phyloP scores from a whole-genome alignment of 2,329 filamentous ascomycete genomes.

The Fusarium luffae region DNA sequence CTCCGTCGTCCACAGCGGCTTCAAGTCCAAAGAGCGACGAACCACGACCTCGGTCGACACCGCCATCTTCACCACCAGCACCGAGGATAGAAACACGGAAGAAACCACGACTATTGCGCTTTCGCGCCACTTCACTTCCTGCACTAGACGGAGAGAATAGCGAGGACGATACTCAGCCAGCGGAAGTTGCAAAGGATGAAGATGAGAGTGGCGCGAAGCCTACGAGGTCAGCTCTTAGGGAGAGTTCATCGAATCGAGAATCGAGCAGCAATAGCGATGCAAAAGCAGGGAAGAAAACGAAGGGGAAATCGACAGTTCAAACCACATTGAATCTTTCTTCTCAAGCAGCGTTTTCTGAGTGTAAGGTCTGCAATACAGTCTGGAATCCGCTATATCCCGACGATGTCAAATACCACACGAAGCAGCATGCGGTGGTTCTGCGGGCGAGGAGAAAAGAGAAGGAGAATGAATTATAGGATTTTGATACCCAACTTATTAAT shows the following conservation, averaged over 20 bases:
- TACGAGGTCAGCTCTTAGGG: not conserved
- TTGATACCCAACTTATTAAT: slow-evolving; percentile 42
- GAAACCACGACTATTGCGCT: slow-evolving; percentile 47
- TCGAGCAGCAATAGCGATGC: slow-evolving; percentile 7
- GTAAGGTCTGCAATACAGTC: slow-evolving; percentile 56
- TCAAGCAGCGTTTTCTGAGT: slow-evolving; percentile 57
- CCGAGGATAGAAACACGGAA: slow-evolving; percentile 17
- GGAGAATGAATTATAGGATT: slow-evolving; percentile 37
- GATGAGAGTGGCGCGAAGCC: not conserved
- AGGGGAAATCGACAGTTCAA: slow-evolving; percentile 50
- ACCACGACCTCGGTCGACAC: slow-evolving; percentile 31
- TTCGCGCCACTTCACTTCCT: slow-evolving; percentile 40
- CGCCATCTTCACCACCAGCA: slow-evolving; percentile 38
- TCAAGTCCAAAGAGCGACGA: slow-evolving; percentile 33
- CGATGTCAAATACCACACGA: slow-evolving; percentile 57
- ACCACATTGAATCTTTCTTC: slow-evolving; percentile 59
- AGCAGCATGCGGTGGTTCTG: slow-evolving; percentile 52
- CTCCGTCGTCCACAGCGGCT: slow-evolving; percentile 4
- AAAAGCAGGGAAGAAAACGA: slow-evolving; percentile 35
- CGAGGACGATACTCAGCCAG: not conserved
- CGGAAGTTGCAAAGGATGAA: not conserved
- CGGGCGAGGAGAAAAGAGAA: slow-evolving; percentile 43
- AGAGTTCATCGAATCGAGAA: slow-evolving; percentile 8
- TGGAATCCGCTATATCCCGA: slow-evolving; percentile 58
- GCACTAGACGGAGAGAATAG: slow-evolving; percentile 11